phyloP scores from a whole-genome alignment of 345 rosid species.

The Adansonia digitata region DNA sequence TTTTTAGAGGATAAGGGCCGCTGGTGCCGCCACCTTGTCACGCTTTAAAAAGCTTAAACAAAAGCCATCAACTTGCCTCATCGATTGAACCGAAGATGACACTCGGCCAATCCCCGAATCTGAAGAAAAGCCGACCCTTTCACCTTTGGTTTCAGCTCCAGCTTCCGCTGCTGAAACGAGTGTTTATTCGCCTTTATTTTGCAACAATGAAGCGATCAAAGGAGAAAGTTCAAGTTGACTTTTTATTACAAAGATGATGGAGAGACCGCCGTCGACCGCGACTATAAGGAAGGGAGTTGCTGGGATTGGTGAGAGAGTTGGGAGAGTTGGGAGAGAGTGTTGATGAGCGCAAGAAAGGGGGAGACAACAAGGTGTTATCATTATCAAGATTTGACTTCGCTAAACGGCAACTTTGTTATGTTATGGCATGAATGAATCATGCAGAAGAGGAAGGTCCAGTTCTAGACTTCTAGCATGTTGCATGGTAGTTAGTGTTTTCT shows the following conservation, averaged over 20 bases:
- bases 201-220: slow-evolving; percentile 21
- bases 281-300: background rate
- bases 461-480: too few relatives aligned
- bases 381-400: too few relatives aligned
- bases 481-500: too few relatives aligned
- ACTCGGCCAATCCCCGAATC: background rate
- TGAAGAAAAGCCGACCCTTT: background rate
- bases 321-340: too few relatives aligned
- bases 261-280: background rate
- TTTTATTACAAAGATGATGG: slow-evolving; percentile 32
- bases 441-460: too few relatives aligned
- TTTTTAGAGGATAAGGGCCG: slow-evolving; percentile 59
- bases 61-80: background rate
- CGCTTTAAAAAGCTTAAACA: background rate
- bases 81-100: too few relatives aligned
- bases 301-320: too few relatives aligned
- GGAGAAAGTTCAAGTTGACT: slow-evolving; percentile 36
- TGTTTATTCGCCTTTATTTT: slow-evolving; percentile 12
- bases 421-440: too few relatives aligned
- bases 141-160: background rate
- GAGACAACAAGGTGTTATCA: too few relatives aligned
- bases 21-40: slow-evolving; percentile 7
- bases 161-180: background rate
- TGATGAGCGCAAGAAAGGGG: too few relatives aligned
- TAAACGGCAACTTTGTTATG: too few relatives aligned